phyloP scores from a whole-genome alignment of 1,139 yeast genomes.

The Pichia sp. region DNA sequence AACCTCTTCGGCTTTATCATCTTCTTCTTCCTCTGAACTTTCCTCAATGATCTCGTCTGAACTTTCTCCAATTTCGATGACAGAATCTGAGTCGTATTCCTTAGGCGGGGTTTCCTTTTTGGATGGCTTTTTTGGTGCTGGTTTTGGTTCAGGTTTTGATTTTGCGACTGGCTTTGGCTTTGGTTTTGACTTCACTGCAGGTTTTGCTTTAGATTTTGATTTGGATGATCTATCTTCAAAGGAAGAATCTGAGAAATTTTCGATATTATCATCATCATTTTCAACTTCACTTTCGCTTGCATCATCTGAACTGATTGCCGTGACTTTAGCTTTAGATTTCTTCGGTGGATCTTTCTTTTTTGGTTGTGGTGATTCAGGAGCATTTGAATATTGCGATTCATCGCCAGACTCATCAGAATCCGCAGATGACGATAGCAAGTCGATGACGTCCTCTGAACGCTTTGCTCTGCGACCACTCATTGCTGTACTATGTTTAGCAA shows the following conservation, averaged over 20 bases:
- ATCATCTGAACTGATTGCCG: neutral
- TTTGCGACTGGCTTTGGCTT: too few relatives aligned
- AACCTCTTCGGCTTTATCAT: conserved; percentile 11
- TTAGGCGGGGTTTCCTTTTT: neutral
- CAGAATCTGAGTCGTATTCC: conserved; percentile 1
- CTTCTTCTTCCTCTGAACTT: conserved; percentile 11
- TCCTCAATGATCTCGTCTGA: too few relatives aligned
- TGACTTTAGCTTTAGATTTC: neutral
- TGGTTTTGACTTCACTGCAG: too few relatives aligned
- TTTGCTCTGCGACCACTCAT: conserved; percentile 1
- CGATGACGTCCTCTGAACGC: conserved; percentile 4
- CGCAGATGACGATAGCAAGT: conserved; percentile 5
- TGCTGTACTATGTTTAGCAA: too few relatives aligned
- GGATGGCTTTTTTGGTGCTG: too few relatives aligned
- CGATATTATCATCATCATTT: neutral
- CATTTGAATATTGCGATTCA: neutral
- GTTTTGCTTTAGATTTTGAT: too few relatives aligned
- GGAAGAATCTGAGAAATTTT: too few relatives aligned
- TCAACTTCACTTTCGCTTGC: neutral
- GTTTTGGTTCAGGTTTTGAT: neutral
- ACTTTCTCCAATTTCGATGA: conserved; percentile 7
- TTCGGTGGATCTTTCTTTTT: neutral
- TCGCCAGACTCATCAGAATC: neutral
- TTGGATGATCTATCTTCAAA: too few relatives aligned
- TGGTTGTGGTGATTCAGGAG: neutral